Base-by-base conservation (phyloP, 768 basidiomycete species). In the Termitomyces sp. region DNA sequence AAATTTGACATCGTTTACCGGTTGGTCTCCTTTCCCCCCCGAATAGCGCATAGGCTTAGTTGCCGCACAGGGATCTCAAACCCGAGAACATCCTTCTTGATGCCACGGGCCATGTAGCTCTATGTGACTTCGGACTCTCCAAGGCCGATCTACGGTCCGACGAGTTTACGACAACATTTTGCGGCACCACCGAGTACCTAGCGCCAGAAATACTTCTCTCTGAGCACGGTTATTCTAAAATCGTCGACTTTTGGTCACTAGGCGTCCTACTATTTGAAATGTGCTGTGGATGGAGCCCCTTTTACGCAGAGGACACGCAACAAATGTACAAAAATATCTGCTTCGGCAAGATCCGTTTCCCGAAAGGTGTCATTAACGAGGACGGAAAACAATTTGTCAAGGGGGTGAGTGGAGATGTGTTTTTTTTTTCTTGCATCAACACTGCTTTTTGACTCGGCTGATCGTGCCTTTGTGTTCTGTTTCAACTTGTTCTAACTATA, bases 241-340 rank as follows among this genome's bases (percentile, higher is more conserved):
- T 97, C 50, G 97, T 99, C 64, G 97, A 99, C 70, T 99, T 98
- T 70, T 99, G 97, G 95, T 91, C 88, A 48, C 75, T 98, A 20
- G 96, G 95, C 35, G 97, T 98, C 1, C 78, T 99, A 33, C 78
- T 99, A 24, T 99, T 98, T 69, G 97, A 99, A 75, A 99, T 99
- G 97, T 98, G 97, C 67, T 99, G 97, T 64, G 97, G 97, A 6
- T 98, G 97, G 97, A 94, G 91, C 69, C 97, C 97, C 43, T 99
- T 98, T 75, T 99, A 98, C 67, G 95, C 96, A 18, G 97, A 99
- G 67, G 97, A 99, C 69, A 97, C 94, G 4, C 96, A 99, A 70
- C 92, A 96, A 74, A 99, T 99, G 97, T 99, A 99, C 78, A 94
- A 94, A 80, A 94, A 91, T 74, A 93, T 92, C 64, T 97, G 95